Base-by-base conservation (phyloP, 768 basidiomycete genomes). In the Auricularia auricula-judae region DNA sequence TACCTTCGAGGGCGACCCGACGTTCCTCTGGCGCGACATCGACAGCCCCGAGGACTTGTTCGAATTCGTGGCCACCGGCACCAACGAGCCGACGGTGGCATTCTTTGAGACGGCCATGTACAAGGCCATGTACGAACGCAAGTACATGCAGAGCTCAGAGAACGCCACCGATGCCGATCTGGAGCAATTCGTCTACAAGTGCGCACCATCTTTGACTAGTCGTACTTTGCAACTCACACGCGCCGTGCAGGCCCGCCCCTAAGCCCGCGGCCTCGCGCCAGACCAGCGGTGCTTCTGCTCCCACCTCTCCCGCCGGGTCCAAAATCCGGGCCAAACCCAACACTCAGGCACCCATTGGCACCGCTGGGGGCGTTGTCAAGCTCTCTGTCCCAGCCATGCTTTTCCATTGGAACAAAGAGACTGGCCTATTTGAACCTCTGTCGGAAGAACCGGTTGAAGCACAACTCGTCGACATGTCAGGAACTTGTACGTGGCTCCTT, bases 31-130 rank as follows among this genome's bases (percentile, higher is more conserved):
- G 94, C 86, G 91, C 65, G 95, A 98, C 73, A 81, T 94, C 12
- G 83, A 90, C 61, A 93, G 92, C 29, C 95, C 94, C 72, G 95
- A 95, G 69, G 96, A 98, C 71, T 82, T 91, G 63, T 98, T 89
- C 73, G 95, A 98, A 74, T 98, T 95, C 73, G 88, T 97, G 18
- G 79, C 85, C 3, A 82, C 81, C 12, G 86, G 86, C 3, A 93
- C 92, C 58, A 86, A 85, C 62, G 80, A 74, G 62, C 88, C 91
- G 0, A 95, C 92, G 0, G 84, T 86, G 59, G 87, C 84, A 16
- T 89, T 93, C 73, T 97, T 98, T 72, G 94, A 98, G 76, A 87
- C 87, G 33, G 91, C 93, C 76, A 89, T 98, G 82, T 91, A 96
- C 70, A 86, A 91, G 35, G 96, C 96, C 65, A 93, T 98, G 86